phyloP scores from a whole-genome alignment of 768 basidiomycete species.

The Leccinum imitatum region DNA sequence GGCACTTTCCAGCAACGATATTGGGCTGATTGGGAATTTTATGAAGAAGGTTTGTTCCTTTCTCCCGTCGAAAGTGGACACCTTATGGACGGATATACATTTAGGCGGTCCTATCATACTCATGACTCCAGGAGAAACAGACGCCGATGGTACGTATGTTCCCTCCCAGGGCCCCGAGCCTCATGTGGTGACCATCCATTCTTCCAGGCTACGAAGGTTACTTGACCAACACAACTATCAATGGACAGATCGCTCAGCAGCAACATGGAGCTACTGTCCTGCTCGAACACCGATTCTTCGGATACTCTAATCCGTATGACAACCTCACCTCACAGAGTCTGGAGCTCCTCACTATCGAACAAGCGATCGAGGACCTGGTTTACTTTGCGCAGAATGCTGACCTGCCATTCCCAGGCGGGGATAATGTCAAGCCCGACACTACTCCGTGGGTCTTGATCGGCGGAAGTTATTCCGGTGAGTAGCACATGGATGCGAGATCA shows the following conservation, averaged over 20 bases:
- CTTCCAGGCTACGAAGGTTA: slow-evolving; percentile 41
- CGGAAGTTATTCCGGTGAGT: background rate
- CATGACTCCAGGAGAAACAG: slow-evolving; percentile 61
- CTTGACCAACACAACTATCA: slow-evolving; percentile 62
- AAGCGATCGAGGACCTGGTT: slow-evolving; percentile 70
- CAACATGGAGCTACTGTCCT: slow-evolving; percentile 62
- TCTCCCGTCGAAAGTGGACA: background rate
- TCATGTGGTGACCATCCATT: background rate
- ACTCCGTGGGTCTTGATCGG: slow-evolving; percentile 17
- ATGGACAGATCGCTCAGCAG: slow-evolving; percentile 64
- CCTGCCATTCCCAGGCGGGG: slow-evolving; percentile 67
- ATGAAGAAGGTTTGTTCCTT: slow-evolving; percentile 41
- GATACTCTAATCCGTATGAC: slow-evolving; percentile 65
- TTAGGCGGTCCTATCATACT: slow-evolving; percentile 30
- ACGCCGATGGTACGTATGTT: slow-evolving; percentile 41
- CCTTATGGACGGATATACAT: background rate
- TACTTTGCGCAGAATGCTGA: slow-evolving; percentile 67
- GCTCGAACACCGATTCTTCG: slow-evolving; percentile 75
- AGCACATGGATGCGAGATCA: background rate
- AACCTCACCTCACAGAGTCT: slow-evolving; percentile 61
- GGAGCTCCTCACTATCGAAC: slow-evolving; percentile 62
- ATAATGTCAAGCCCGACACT: slow-evolving; percentile 53
- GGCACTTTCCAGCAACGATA: slow-evolving; percentile 80
- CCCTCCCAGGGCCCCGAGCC: background rate
- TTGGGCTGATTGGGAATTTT: slow-evolving; percentile 70